Base-by-base conservation (phyloP, 768 basidiomycete species). In the Leccinum longicurvipes region DNA sequence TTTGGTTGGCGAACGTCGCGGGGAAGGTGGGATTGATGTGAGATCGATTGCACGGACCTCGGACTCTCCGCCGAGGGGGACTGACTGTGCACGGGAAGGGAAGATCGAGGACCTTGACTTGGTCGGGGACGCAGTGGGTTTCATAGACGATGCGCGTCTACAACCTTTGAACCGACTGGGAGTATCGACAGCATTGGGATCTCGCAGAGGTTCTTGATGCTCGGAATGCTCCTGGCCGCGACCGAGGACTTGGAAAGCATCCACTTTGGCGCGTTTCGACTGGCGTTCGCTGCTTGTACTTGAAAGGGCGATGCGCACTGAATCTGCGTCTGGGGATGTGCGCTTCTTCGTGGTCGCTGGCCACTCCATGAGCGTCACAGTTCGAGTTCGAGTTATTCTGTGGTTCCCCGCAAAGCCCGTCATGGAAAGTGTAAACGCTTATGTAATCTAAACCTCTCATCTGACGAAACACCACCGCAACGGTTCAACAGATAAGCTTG, bases 401-500 rank as follows among this genome's bases (percentile, higher is more conserved):
- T 39, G 36, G 36, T 17, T 39, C 4, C 9, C 36, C 31, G n/a
- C 29, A 6, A 1, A 8, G 28, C 27, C 27, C 7, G 27, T 28
- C 27, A 28, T 28, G 27, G 9, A 29, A 17, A 17, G 34, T 39
- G 36, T 39, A 39, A 39, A n/a, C 36, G 36, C 36, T 39, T 39
- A 39, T 39, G 36, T 39, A 39, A 39, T 39, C n/a, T n/a, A n/a
- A n/a, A n/a, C n/a, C n/a, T n/a, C n/a, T n/a, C n/a, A 72, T 12
- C 67, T 79, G 41, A 73, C 82, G 25, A 73, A 73, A 48, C 81
- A 82, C 55, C 75, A 76, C 54, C 79, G 86, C 50, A 82, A 75
- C 57, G 85, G 83, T 1, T 70, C 81, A 0, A 82, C 81, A 0
- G 86, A 87, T 63, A 82, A 84, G 63, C 71, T 87, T 10, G 82